Base-by-base conservation (phyloP, 768 basidiomycete genomes). In the Neoboletus magnificus region DNA sequence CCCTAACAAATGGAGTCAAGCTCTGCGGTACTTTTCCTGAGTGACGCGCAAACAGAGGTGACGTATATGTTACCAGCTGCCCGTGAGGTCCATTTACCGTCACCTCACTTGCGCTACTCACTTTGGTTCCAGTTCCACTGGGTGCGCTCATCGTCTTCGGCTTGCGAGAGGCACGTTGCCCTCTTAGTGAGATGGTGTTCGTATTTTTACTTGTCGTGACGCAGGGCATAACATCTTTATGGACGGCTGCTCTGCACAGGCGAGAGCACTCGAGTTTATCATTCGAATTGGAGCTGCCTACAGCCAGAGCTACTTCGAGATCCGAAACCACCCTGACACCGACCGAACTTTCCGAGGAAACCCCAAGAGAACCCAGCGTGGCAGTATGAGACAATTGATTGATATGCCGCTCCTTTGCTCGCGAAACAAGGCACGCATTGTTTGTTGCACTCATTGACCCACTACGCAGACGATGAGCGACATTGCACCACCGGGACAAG, bases 41-140 rank as follows among this genome's bases (percentile, higher is more conserved):
- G 71, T 23, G 49, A 62, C n/a, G 22, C 52, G 30, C 50, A 52
- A 35, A 53, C 63, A 20, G 57, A 70, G 4, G 76, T 75, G 62
- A 71, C 76, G 33, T 79, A 77, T 61, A 74, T 83, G 71, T 66
- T 80, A 15, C 78, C 79, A 49, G 82, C 83, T 30, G 71, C 77
- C 15, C 58, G 82, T 84, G 55, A 63, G 80, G 56, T 47, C 40
- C 41, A 15, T 23, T 48, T 43, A 40, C 36, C 59, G 2, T 22
- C 41, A 46, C 18, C 5, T 30, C 30, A n/a, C 16, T 41, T 12
- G 8, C 36, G 10, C 15, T 22, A 20, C 56, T 61, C 44, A 62
- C 27, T 52, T 48, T 7, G 52, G 11, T 49, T 53, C 12, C 52
- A 83, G 82, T 85, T 23, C 83, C 83, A 0, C 62, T 83, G 18